Evolutionary conservation across 371 early-diverging fungal species (phyloP), one percentile per base, ranked within the genome.

Genomic region (Phascolomyces articulosus): DNA sequence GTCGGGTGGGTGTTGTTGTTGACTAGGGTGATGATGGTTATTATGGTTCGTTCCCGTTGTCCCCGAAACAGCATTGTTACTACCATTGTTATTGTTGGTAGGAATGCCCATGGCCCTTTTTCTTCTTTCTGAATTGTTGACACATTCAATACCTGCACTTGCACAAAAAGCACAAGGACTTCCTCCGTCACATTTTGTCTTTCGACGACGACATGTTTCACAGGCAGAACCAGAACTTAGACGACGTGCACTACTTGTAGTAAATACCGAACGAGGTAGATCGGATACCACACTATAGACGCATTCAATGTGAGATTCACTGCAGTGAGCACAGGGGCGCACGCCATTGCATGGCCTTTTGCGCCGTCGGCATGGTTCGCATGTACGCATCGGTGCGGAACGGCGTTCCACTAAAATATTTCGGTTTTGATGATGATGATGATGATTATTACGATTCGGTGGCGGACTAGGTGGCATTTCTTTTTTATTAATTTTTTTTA

Each of bases 181-280:
- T 3, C 77, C 69, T 26, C 83, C 83, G 70, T 82, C 83, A 65
- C 83, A 82, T 55, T 82, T 82, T 26, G 83, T 82, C 62, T 82
- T 82, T 40, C 83, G 66, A 67, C 80, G 68, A 34, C 83, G 73
- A 53, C 83, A 82, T 10, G 78, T 78, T 70, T 82, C 83, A 60
- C 83, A 82, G 24, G 83, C 83, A 26, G 80, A 79, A 24, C 83
- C 83, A 28, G 78, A 78, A 48, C 78, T 78, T 21, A 82, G 54
- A 11, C 83, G 71, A 41, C 83, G 69, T 2, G 82, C 82, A 40
- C 63, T 74, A 49, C 61, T 73, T 1, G 73, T 73, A 3, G 67
- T 66, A 34, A 73, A 73, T 10, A 73, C 73, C 4, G 63, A 63
- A 8, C 73, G 66, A 31, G 73, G 60, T 11, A 65, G 69, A 55